Evolutionary conservation across 148 eudicot species (phyloP), one percentile per base, ranked within the genome.

Genomic region (Gaultheria prostrata): DNA sequence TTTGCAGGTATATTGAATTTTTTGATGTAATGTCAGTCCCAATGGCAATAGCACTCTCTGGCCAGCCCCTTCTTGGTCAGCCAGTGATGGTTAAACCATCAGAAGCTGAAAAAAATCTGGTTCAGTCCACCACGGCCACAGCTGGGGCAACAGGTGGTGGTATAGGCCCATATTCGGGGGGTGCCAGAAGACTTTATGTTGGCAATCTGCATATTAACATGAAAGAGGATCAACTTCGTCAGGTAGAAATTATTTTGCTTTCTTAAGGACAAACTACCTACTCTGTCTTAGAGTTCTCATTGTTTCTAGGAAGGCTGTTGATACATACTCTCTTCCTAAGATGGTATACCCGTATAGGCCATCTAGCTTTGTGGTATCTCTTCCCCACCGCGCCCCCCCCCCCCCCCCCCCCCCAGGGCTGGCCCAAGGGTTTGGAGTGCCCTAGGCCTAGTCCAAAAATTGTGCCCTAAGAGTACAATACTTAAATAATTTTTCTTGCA

Each of bases 51-150:
- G 98, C 98, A 49, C 90, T 95, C 39, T 94, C 95, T 83, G 98
- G 98, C 84, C 98, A 93, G 87, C 92, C 89, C 71, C 93, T 95
- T 79, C 95, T 93, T 87, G 97, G 98, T 70, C 91, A 87, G 15
- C 95, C 98, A n/a, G 92, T 95, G 75, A 95, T 95, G 98, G 98
- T 95, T 83, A 95, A 94, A 70, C 98, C 98, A 59, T 95, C 98
- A 77, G 98, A 94, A 92, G 98, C 98, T 82, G 98, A 95, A 89
- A 95, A 95, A 89, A 95, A 95, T 84, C 90, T 94, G 85, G 97
- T 92, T 76, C 97, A 94, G 87, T 89, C 98, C 32, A 90, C 91
- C 76, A 83, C 92, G 46, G 69, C 94, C 63, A 84, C 88, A 45
- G 89, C 89, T 76, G 93, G 90, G 77, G 91, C 89, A 24, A 89